A percentile compares a stretch with the other conserved stretches of the same genome.
phyloP scores from a whole-genome alignment of 768 basidiomycete species.

The Amanita polypyramis region DNA sequence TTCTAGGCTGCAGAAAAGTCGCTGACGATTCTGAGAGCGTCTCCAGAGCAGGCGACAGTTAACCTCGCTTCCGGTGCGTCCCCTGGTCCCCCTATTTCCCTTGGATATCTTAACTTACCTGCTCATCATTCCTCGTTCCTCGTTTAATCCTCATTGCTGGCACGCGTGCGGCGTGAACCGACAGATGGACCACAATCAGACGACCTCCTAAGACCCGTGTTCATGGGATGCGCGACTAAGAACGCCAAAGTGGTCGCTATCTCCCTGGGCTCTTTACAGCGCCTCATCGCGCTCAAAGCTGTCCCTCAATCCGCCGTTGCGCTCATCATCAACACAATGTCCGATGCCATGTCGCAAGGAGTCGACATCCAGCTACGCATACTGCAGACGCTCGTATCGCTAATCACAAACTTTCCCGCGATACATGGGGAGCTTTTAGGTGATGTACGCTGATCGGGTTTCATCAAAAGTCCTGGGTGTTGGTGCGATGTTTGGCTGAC shows the following conservation, averaged over 20 bases:
- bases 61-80: constrained; percentile 66
- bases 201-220: constrained; percentile 76
- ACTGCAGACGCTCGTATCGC: constrained; percentile 82
- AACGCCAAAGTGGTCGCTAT: constrained; percentile 93
- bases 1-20: constrained; percentile 79
- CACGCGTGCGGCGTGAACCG: background rate
- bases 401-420: constrained; percentile 80
- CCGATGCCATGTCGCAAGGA: constrained; percentile 82
- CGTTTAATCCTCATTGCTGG: too few relatives aligned
- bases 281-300: constrained; percentile 79
- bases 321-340: constrained; percentile 74
- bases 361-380: constrained; percentile 96
- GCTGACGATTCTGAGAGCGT: constrained; percentile 66
- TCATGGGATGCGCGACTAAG: constrained; percentile 90
- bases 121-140: too few relatives aligned
- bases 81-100: constrained; percentile 2
- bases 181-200: constrained; percentile 72
- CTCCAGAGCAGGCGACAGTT: constrained; percentile 68
- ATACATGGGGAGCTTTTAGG: constrained; percentile 75
- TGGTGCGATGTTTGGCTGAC: background rate
- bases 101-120: too few relatives aligned
- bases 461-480: background rate
- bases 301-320: constrained; percentile 75
- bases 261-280: constrained; percentile 81
- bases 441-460: constrained; percentile 45